Base-by-base conservation (phyloP, 257 asterid species). In the Solanum clarkiae region DNA sequence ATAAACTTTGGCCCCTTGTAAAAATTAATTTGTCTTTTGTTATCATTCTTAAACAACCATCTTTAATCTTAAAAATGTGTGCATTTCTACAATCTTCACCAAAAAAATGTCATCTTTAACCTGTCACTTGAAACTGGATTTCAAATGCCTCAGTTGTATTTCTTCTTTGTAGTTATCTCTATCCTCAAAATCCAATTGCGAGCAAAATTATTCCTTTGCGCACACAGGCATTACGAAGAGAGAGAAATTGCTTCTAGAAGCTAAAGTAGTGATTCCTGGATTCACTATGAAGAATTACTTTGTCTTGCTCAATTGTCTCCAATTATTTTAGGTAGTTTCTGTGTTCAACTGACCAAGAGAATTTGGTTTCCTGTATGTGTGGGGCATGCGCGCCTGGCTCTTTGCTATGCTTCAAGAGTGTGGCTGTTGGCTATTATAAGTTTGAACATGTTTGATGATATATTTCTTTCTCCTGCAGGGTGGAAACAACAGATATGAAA, bases 401-500 rank as follows among this genome's bases (percentile, higher is more conserved):
- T 16, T 69, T 69, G 77, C 77, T 69, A 36, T 10, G 77, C 51
- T 71, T 62, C 44, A 29, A 32, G 75, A 71, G 79, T 42, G 32
- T 10, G 36, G 20, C 36, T 44, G 6, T 5, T 44, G 56, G 54
- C 53, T 70, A 10, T 70, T 70, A 18, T 72, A 36, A 12, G 18
- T 20, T 12, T 44, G 80, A 44, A 72, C 57, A 11, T n/a, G 80
- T 72, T 45, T 72, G 36, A 72, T 72, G 80, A 72, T 72, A 72
- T 72, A n/a, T 79, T 53, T 79, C 82, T 79, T 79, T 72, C 29
- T 47, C 56, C 26, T 88, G 86, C 94, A 96, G 99, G 90, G 99
- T 94, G 91, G 98, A 96, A 88, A 96, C 99, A 54, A 96, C 99
- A 11, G 99, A 96, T 86, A 96, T 96, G 99, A 96, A 94, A 89